Base-by-base conservation (phyloP, 306 rosid species). In the Lablab purpureus region DNA sequence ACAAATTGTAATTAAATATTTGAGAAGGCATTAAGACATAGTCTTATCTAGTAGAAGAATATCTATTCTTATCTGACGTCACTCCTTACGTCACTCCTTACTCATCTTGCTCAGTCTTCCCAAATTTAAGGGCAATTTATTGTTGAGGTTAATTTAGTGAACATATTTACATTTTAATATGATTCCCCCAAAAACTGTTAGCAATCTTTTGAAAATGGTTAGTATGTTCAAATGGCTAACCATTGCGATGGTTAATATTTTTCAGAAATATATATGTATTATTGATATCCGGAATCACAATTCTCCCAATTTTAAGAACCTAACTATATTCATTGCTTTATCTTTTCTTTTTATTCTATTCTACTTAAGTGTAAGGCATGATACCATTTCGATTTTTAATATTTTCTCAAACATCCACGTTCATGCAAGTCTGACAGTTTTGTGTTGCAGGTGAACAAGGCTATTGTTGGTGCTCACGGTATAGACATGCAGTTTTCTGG, bases 401-500 rank as follows among this genome's bases (percentile, higher is more conserved):
- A 77, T 75, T 25, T 36, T 55, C 67, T 43, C 12, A 43, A 66
- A 50, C 30, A 64, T 67, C 71, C 43, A 59, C 45, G 8, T 59
- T 73, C 34, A 21, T 67, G 66, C 64, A 73, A 50, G 67, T 41
- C 69, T 81, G 71, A 88, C 66, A 46, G 67, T 81, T 87, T 58
- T n/a, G 62, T 45, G 71, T 46, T 81, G 72, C 97, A 94, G 99
- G 92, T 94, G 73, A 91, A 88, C 85, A 97, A 95, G 83, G 94
- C 97, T 84, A 77, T 91, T 74, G 65, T 77, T 79, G 98, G 99
- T 41, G 72, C 51, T 73, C 97, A 91, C 82, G 97, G 98, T 28
- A 71, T 88, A 66, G 96, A 95, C 83, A 87, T 90, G 87, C 99
- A 95, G 79, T 88, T 85, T 69, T 52, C 89, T 79, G 99, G 98